A percentile compares a stretch with the other conserved stretches of the same genome.
phyloP scores from a whole-genome alignment of 1,284 basidiomycete genomes.

The Moesziomyces antarcticus region DNA sequence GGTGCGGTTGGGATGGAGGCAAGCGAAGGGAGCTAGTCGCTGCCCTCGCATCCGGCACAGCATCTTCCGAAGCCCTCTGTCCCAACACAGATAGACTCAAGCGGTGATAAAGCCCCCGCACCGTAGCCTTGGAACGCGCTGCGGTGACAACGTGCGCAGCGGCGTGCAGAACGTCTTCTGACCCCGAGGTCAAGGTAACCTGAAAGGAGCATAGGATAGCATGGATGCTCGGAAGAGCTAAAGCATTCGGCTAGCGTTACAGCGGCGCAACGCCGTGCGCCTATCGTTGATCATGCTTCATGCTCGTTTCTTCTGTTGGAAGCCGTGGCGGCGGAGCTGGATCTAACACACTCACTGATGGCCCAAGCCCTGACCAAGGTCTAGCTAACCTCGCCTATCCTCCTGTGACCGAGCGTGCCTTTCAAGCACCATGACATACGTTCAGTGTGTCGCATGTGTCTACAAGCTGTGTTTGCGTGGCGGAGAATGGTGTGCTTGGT shows the following conservation, averaged over 20 bases:
- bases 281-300: neutral
- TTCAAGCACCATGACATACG: too few relatives aligned
- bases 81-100: neutral
- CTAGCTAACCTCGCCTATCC: too few relatives aligned
- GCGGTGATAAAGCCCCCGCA: neutral
- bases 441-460: neutral
- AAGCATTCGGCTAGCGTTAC: constrained; percentile 2
- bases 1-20: neutral
- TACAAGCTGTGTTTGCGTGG: too few relatives aligned
- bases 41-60: constrained; percentile 6
- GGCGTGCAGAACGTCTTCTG: neutral
- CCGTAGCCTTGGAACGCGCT: too few relatives aligned
- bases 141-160: too few relatives aligned
- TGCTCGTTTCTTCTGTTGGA: neutral
- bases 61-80: constrained; percentile 1
- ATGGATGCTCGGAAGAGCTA: constrained; percentile 31
- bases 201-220: neutral
- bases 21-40: neutral
- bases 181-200: neutral
- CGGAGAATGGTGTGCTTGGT: too few relatives aligned
- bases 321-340: too few relatives aligned
- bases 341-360: too few relatives aligned
- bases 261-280: neutral
- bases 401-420: too few relatives aligned
- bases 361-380: too few relatives aligned